phyloP scores from a whole-genome alignment of 805 yeast genomes.

The Saccharomyces paradoxus region DNA sequence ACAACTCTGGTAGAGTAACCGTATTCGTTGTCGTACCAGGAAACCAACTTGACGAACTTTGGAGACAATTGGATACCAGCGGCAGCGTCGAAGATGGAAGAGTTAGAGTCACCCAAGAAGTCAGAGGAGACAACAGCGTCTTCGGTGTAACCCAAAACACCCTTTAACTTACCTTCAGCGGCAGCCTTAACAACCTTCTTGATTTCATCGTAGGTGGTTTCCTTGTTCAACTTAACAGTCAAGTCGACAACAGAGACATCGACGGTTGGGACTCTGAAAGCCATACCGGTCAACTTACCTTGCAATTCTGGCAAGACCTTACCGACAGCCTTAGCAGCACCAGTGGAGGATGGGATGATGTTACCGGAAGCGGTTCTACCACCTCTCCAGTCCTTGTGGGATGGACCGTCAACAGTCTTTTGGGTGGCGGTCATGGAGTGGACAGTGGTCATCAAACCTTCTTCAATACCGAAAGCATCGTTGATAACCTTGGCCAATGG shows the following conservation, averaged over 20 bases:
- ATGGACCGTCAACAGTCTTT: constrained; percentile 70
- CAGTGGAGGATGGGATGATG: constrained; percentile 69
- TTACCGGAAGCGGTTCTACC: constrained; percentile 71
- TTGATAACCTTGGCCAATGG: constrained; percentile 64
- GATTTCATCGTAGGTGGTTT: constrained; percentile 57
- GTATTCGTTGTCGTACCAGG: constrained; percentile 71
- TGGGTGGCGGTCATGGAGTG: constrained; percentile 68
- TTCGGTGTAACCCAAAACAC: constrained; percentile 61
- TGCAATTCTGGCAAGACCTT: constrained; percentile 63
- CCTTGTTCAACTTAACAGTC: constrained; percentile 53
- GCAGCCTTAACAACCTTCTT: constrained; percentile 51
- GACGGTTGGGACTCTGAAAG: constrained; percentile 66
- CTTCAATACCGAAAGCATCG: constrained; percentile 60
- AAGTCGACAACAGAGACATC: constrained; percentile 68
- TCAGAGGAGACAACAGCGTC: constrained; percentile 65
- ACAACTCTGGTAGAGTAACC: constrained; percentile 74
- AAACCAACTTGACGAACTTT: constrained; percentile 59
- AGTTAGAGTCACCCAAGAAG: constrained; percentile 54
- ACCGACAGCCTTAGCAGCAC: constrained; percentile 74
- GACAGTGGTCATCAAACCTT: constrained; percentile 70
- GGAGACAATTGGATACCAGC: constrained; percentile 67
- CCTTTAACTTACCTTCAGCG: constrained; percentile 52
- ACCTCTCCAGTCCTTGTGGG: constrained; percentile 77
- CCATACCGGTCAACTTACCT: constrained; percentile 69
- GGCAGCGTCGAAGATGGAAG: constrained; percentile 60